phyloP scores from a whole-genome alignment of 2,329 filamentous ascomycete genomes.

The Fusarium verrucosum region DNA sequence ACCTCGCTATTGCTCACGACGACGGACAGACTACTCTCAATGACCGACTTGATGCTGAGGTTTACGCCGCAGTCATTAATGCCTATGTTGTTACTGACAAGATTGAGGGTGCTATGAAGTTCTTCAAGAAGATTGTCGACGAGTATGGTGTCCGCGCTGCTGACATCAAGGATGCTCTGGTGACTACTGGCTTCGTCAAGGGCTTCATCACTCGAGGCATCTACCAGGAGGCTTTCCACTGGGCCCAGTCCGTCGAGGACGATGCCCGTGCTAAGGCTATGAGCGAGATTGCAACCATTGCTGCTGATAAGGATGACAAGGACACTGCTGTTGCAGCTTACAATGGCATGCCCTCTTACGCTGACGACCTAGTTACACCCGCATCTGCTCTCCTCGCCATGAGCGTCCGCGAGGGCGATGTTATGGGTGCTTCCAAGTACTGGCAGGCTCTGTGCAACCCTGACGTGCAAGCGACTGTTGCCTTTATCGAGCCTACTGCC shows the following conservation, averaged over 20 bases:
- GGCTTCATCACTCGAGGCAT: constrained; percentile 76
- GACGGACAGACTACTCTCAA: constrained; percentile 73
- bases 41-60: constrained; percentile 79
- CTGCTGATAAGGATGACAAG: constrained; percentile 81
- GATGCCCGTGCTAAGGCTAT: constrained; percentile 70
- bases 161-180: constrained; percentile 75
- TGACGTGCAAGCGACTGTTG: constrained; percentile 65
- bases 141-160: constrained; percentile 66
- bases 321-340: constrained; percentile 75
- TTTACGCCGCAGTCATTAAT: constrained; percentile 92
- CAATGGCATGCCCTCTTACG: constrained; percentile 62
- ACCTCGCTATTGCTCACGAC: constrained; percentile 85
- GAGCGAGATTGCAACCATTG: constrained; percentile 75
- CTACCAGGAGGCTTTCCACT: constrained; percentile 76
- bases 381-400: constrained; percentile 87
- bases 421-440: constrained; percentile 78
- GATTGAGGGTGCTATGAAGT: constrained; percentile 81
- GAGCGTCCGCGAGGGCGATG: constrained; percentile 82
- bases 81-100: constrained; percentile 87
- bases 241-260: constrained; percentile 72
- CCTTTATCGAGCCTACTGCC: constrained; percentile 85
- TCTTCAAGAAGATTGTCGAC: constrained; percentile 80
- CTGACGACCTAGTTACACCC: constrained; percentile 62
- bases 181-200: constrained; percentile 80
- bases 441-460: constrained; percentile 78